A percentile compares a stretch with the other conserved stretches of the same genome.
Evolutionary conservation across 2,329 filamentous ascomycete species (phyloP).

Genomic region (Penicillium nordicum): DNA sequence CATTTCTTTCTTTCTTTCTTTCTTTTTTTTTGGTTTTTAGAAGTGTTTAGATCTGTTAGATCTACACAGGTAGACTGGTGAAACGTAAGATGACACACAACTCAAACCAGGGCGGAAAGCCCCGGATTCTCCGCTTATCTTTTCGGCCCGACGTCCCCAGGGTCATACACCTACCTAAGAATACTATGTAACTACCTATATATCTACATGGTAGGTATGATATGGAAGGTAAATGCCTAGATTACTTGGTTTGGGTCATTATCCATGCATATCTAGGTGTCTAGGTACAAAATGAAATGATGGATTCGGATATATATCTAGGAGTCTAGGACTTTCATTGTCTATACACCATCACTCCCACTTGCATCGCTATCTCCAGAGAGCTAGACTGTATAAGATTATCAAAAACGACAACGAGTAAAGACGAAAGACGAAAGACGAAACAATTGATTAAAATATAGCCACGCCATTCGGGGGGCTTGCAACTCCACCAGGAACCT

Average conservation of each 20-base stretch:
- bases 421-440: neutral
- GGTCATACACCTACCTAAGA: too few species aligned
- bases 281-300: neutral
- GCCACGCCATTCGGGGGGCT: slow-evolving; percentile 48
- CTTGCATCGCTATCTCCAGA: neutral
- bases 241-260: too few species aligned
- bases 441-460: slow-evolving; percentile 34
- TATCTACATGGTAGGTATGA: too few species aligned
- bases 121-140: neutral
- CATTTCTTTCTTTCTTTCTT: slow-evolving; percentile 1
- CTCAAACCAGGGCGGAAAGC: neutral
- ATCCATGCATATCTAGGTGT: neutral
- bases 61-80: neutral
- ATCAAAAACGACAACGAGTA: neutral
- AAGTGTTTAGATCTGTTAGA: neutral
- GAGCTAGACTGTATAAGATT: neutral
- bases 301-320: neutral
- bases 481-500: slow-evolving; percentile 46
- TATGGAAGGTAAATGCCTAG: neutral
- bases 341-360: neutral
- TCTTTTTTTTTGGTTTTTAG: neutral
- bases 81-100: neutral
- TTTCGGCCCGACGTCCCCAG: neutral
- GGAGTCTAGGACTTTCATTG: neutral
- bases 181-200: too few species aligned